phyloP scores from a whole-genome alignment of 208 protist genomes.

The Trypanosoma scelopori region DNA sequence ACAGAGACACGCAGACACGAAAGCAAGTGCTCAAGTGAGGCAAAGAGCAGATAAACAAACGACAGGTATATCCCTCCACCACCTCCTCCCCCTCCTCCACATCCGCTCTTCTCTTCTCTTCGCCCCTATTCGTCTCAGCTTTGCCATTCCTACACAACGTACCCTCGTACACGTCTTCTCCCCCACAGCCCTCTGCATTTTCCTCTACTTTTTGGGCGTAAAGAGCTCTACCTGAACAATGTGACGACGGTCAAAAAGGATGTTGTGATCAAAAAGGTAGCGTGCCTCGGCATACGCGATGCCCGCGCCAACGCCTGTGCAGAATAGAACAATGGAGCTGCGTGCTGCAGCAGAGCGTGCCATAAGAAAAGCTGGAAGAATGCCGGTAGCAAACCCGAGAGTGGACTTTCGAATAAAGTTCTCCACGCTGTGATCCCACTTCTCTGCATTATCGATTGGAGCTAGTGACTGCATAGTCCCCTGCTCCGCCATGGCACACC shows the following conservation, averaged over 20 bases:
- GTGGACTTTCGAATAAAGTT: slow-evolving; percentile 85
- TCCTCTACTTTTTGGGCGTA: slow-evolving; percentile 25
- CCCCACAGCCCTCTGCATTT: neutral
- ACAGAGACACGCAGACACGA: neutral
- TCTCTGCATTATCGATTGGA: slow-evolving; percentile 63
- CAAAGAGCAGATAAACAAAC: slow-evolving; percentile 10
- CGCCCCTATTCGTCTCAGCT: slow-evolving; percentile 10
- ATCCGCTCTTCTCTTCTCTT: slow-evolving; percentile 1
- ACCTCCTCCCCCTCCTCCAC: neutral
- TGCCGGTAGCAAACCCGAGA: slow-evolving; percentile 69
- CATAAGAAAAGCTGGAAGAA: slow-evolving; percentile 75
- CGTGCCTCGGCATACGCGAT: slow-evolving; percentile 86
- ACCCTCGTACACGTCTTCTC: neutral
- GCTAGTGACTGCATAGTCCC: slow-evolving; percentile 8
- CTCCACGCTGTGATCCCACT: slow-evolving; percentile 90
- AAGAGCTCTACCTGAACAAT: slow-evolving; percentile 50
- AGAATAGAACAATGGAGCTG: slow-evolving; percentile 56
- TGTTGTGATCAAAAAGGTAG: slow-evolving; percentile 88
- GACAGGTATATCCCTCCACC: neutral
- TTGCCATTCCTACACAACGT: slow-evolving; percentile 22
- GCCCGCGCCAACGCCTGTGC: slow-evolving; percentile 73
- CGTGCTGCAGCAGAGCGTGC: slow-evolving; percentile 65
- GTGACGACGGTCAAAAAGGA: slow-evolving; percentile 86
- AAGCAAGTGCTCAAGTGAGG: neutral
- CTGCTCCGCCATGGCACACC: slow-evolving; percentile 1